Conservation (phyloP, 108 stramenopile species). For the Phaeodactylum tricornutum region DNA sequence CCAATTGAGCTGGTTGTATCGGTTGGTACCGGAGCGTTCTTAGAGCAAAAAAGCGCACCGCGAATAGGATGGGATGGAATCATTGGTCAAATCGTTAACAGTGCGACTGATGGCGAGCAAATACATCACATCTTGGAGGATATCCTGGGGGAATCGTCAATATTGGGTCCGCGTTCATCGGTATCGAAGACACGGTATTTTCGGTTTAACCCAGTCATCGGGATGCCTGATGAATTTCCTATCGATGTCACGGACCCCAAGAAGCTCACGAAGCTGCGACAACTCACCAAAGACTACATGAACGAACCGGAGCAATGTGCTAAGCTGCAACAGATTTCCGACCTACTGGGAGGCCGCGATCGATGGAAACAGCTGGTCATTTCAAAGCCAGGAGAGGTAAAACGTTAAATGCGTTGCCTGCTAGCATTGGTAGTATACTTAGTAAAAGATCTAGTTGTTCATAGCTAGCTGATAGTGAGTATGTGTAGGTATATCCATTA, state of each 20-base stretch:
- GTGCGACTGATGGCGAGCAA: constrained; percentile 73
- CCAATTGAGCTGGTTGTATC: constrained; percentile 77
- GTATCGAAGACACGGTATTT: constrained; percentile 58
- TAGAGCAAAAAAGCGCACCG: constrained; percentile 63
- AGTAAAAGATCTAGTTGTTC: too few relatives aligned
- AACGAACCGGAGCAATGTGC: constrained; percentile 48
- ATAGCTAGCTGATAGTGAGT: too few relatives aligned
- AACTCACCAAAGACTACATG: constrained; percentile 62
- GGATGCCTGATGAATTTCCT: constrained; percentile 33
- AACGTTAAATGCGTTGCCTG: too few relatives aligned
- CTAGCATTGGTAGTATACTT: too few relatives aligned
- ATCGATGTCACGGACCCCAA: constrained; percentile 65
- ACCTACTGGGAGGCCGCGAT: background rate
- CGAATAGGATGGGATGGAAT: constrained; percentile 85
- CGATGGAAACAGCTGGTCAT: background rate
- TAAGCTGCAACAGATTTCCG: constrained; percentile 33
- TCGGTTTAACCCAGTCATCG: constrained; percentile 72
- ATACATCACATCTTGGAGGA: constrained; percentile 66
- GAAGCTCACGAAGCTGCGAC: constrained; percentile 38
- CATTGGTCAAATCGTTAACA: constrained; percentile 78
- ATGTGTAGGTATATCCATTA: too few relatives aligned
- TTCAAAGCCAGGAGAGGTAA: too few relatives aligned
- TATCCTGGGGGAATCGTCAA: constrained; percentile 41
- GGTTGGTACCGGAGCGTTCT: constrained; percentile 64
- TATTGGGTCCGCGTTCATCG: constrained; percentile 18